These are phyloP conservation scores for Novymonas esmeraldas DNA, from an alignment of 208 protist species.

Conservation along the genomic window DNA sequence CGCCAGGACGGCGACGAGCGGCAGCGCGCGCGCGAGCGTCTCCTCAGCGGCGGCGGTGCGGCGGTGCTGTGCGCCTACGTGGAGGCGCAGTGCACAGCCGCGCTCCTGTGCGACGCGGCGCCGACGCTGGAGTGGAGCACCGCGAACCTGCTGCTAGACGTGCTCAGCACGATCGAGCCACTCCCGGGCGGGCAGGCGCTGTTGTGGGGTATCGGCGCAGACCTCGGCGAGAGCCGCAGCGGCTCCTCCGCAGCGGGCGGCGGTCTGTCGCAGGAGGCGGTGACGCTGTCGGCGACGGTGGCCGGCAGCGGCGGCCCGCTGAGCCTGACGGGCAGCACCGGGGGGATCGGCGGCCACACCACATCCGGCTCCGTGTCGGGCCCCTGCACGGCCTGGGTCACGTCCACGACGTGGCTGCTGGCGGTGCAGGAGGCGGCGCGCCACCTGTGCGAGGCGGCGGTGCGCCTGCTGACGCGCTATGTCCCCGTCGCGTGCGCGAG, in stretches of 20 bases:
- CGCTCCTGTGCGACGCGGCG: slow-evolving; percentile 41
- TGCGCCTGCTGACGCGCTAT: slow-evolving; percentile 54
- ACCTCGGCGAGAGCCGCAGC: neutral
- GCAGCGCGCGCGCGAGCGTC: slow-evolving; percentile 40
- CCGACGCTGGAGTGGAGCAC: slow-evolving; percentile 52
- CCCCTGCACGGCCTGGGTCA: slow-evolving; percentile 12
- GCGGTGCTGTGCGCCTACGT: slow-evolving; percentile 28
- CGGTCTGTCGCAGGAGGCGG: neutral
- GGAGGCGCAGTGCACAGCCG: slow-evolving; percentile 42
- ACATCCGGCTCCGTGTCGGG: neutral
- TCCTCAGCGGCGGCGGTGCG: slow-evolving; percentile 57
- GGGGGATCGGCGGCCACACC: neutral
- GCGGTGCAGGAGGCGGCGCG: slow-evolving; percentile 48
- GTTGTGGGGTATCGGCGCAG: slow-evolving; percentile 24
- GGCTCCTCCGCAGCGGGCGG: neutral
- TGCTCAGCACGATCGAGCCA: slow-evolving; percentile 36
- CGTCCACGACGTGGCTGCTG: slow-evolving; percentile 29
- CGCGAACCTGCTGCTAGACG: slow-evolving; percentile 58
- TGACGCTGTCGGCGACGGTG: neutral
- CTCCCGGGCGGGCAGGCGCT: slow-evolving; percentile 10
- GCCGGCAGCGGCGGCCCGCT: neutral
- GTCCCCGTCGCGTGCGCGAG: slow-evolving; percentile 11
- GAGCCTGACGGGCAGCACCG: slow-evolving; percentile 10
- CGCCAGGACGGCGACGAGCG: slow-evolving; percentile 24
- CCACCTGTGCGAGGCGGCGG: slow-evolving; percentile 50